phyloP scores from a whole-genome alignment of 2,329 filamentous ascomycete species.

The Thermothelomyces thermophilus region DNA sequence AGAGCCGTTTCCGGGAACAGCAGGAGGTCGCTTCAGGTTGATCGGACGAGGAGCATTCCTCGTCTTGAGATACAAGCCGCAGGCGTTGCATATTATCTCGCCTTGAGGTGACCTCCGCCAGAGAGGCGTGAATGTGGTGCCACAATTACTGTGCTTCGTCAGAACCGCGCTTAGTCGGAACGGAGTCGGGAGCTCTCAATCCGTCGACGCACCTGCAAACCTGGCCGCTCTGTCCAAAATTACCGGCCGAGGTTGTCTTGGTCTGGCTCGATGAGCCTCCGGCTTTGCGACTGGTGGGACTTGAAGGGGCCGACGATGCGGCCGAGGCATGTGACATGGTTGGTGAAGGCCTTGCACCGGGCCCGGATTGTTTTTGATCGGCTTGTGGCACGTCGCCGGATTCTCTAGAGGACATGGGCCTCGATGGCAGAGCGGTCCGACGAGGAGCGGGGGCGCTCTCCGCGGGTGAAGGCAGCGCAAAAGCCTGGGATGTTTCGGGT shows the following conservation, averaged over 20 bases:
- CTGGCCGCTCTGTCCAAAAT: constrained; percentile 48
- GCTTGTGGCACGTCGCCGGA: constrained; percentile 2
- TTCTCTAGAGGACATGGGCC: constrained; percentile 19
- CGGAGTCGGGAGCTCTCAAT: background rate
- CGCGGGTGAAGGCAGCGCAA: constrained; percentile 8
- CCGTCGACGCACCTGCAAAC: constrained; percentile 58
- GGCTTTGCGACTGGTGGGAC: constrained; percentile 13
- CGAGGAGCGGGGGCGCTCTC: constrained; percentile 15
- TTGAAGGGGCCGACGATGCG: constrained; percentile 13
- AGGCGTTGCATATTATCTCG: constrained; percentile 95
- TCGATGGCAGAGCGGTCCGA: constrained; percentile 25
- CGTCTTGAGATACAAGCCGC: constrained; percentile 88
- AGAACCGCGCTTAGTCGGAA: constrained; percentile 26
- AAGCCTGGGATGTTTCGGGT: constrained; percentile 9
- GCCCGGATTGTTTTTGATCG: constrained; percentile 4
- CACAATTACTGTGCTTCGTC: constrained; percentile 67
- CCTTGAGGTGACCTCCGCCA: constrained; percentile 93
- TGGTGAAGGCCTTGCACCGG: constrained; percentile 10
- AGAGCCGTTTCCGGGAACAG: constrained; percentile 39
- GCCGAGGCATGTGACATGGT: constrained; percentile 13
- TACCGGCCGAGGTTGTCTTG: background rate
- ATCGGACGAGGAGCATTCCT: constrained; percentile 86
- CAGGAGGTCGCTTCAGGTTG: constrained; percentile 73
- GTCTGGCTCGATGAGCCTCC: constrained; percentile 8
- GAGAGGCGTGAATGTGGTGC: constrained; percentile 84